Base-by-base conservation (phyloP, 441 rosid genomes). In the Gossypium lobatum region DNA sequence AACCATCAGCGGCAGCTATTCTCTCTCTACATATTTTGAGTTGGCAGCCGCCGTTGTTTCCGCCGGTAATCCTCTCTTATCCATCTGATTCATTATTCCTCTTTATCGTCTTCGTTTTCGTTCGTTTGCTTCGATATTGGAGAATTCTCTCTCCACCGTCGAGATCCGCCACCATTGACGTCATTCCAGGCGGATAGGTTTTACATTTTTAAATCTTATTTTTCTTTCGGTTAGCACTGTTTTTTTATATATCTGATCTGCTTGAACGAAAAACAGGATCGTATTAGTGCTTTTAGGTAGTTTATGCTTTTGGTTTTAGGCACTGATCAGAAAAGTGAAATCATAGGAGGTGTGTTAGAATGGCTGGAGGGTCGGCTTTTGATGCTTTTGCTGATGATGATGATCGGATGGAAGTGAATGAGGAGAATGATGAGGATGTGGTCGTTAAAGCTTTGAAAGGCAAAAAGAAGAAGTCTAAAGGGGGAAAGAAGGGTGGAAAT, bases 401-500 rank as follows among this genome's bases (percentile, higher is more conserved):
- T 46, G 71, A 50, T 0, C 3, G 25, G 3, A 1, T 6, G 8
- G 42, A n/a, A 25, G 58, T 21, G 21, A 50, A 2, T 50, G 70
- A 65, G 34, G 58, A 21, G 53, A 45, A 20, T 13, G 31, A 66
- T 23, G 39, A 67, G 2, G 58, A 67, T 46, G 7, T n/a, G 71
- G 2, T 67, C 5, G 58, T 3, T 9, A 67, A 48, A 67, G 42
- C 71, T 67, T 46, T 48, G 57, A 67, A 4, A 48, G 71, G 71
- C 21, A 68, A 67, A 48, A 67, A 67, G 42, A 67, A 67, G 71
- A 67, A 67, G 58, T 67, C 71, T 10, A 89, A 87, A 75, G 83
- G 80, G 70, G 77, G 64, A 6, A 88, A 87, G 81, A 83, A 81
- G 82, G 77, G 75, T 80, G 86, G 69, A 54, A 83, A 64, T 81